phyloP scores from a whole-genome alignment of 202 grass and related monocot species.

The Bolboschoenoplectus hybrid region DNA sequence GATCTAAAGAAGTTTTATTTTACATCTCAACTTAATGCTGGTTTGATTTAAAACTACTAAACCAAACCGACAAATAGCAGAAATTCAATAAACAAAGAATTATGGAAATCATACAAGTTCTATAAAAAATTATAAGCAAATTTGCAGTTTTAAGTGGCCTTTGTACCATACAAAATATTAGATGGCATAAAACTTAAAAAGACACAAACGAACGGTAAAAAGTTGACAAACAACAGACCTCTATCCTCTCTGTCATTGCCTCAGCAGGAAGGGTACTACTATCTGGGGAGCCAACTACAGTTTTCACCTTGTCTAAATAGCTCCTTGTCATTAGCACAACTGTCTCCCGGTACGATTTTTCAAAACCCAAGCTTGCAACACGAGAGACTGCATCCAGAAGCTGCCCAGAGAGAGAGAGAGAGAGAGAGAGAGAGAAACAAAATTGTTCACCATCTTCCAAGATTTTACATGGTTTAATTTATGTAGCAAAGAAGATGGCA shows the following conservation, averaged over 20 bases:
- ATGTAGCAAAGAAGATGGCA: slow-evolving; percentile 31
- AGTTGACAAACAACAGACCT: slow-evolving; percentile 54
- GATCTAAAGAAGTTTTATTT: not conserved
- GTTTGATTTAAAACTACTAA: not conserved
- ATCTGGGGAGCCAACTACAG: slow-evolving; percentile 60
- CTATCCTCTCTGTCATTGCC: slow-evolving; percentile 79
- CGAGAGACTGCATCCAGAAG: slow-evolving; percentile 93
- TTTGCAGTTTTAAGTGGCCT: not conserved
- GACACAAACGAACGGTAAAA: not conserved
- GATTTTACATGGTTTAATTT: slow-evolving; percentile 20
- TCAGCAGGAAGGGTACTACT: slow-evolving; percentile 63
- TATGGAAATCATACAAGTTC: not conserved
- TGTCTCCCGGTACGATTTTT: slow-evolving; percentile 99
- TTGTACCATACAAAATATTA: not conserved
- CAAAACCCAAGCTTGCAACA: slow-evolving; percentile 97
- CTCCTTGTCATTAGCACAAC: slow-evolving; percentile 99
- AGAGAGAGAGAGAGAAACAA: not conserved
- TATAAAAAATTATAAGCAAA: slow-evolving; percentile 4
- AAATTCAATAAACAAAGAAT: not conserved
- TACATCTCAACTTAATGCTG: not conserved
- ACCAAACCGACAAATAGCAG: not conserved
- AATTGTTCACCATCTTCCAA: not conserved
- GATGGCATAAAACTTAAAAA: not conserved
- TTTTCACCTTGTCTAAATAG: slow-evolving; percentile 96
- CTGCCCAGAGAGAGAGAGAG: slow-evolving; percentile 46